Evolutionary conservation across 2,329 filamentous ascomycete species (phyloP), one percentile per base, ranked within the genome.

Genomic region (Scedosporium boydii): DNA sequence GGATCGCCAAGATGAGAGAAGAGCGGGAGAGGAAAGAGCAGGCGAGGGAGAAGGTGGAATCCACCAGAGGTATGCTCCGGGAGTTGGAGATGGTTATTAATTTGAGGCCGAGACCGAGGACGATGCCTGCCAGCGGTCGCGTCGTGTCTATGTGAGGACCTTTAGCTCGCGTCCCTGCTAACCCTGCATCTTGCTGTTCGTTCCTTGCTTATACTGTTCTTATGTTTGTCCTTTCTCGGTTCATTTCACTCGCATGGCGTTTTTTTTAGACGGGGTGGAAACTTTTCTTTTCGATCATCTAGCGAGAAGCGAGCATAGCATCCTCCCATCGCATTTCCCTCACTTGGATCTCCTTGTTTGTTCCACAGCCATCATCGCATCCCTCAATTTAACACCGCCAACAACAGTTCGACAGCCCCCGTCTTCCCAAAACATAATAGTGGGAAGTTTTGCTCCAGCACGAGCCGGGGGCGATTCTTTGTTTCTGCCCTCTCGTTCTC

Each of bases 1-100:
- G 95, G 53, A 89, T 98, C 68, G 81, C 82, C 53, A 93, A 89
- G 74, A 92, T 97, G 79, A 88, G 89, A 68, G 93, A 96, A 71
- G 93, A 98, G 55, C 84, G 93, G 63, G 87, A 86, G 61, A 85
- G 84, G 65, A 89, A 90, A 70, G 88, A 89, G 21, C 80, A 85
- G 48, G 78, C 87, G 48, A 85, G 87, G 62, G 90, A 93, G 68
- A 88, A 89, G 70, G 79, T 86, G 55, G 91, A 97, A 65, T 89
- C 91, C 10, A 96, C 87, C 66, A 90, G 87, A 53, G 91, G 89
- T 68, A 96, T 99, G 91, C 82, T 99, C 66, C 87, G 89, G 66
- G 95, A 99, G 76, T 80, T 99, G 63, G 91, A 97, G 77, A 93
- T 90, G 66, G 85, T 99, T 64, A 96, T 98, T 72, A 84, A 80